Base-by-base conservation (phyloP, 2,329 filamentous ascomycete genomes). In the Colletotrichum salicis region DNA sequence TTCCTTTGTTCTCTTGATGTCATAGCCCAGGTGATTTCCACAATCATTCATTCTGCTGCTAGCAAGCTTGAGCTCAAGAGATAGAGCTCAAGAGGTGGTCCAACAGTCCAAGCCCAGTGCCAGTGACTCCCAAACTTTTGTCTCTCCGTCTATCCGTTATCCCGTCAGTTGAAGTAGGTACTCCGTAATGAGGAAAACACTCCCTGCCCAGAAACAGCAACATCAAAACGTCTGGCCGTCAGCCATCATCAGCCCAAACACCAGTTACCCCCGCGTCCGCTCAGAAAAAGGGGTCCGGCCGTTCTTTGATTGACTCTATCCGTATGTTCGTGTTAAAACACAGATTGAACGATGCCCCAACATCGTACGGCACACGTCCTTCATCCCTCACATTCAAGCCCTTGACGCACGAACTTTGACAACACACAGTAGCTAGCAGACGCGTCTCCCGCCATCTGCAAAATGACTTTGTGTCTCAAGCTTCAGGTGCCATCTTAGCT, bases 301-400 rank as follows among this genome's bases (percentile, higher is more conserved):
- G 41, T 48, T 48, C 41, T 48, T 22, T 22, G 22, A 19, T 35
- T 35, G 33, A 35, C n/a, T n/a, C n/a, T n/a, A n/a, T n/a, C n/a
- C n/a, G n/a, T 11, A 12, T 48, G 22, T 22, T 48, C 41, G 22
- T 15, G 57, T 60, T 60, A 19, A 37, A 48, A 22, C 62, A 60
- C 35, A 48, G 54, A 7, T 19, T 41, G 37, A 41, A 8, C 3
- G 37, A 41, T 15, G 37, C 15, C 37, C 37, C 37, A 41, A 41
- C 37, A 19, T 41, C 37, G 37, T 35, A 64, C 65, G 64, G 60
- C 63, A 60, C 70, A 27, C 48, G 22, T n/a, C 31, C 65, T n/a
- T 10, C 19, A 11, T 48, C 41, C 8, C 41, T 48, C 4, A 8
- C 7, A 48, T 4, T n/a, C 41, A 48, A 48, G 10, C 19, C 19